Conservation (phyloP, 768 basidiomycete genomes). For the Tylopilus felleus region DNA sequence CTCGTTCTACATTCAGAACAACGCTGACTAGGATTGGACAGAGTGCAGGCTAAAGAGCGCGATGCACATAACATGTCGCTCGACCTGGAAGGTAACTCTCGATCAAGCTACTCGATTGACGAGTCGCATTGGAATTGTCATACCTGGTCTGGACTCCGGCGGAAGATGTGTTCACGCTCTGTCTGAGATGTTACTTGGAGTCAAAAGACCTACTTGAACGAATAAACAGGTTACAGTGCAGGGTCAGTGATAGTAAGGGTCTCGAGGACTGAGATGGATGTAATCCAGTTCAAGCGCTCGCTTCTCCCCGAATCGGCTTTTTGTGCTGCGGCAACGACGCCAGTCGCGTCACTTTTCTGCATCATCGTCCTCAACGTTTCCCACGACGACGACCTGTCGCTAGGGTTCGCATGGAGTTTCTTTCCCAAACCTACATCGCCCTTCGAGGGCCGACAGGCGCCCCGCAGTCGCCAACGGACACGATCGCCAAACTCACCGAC, state of each 20-base stretch:
- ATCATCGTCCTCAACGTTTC: background rate
- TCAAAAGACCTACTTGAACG: too few species aligned
- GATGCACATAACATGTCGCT: too few species aligned
- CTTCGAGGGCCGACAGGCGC: constrained; percentile 80
- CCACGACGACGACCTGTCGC: constrained; percentile 1
- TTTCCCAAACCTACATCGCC: constrained; percentile 82
- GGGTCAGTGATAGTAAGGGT: too few species aligned
- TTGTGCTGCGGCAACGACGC: background rate
- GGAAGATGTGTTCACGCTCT: too few species aligned
- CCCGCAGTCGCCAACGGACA: constrained; percentile 80
- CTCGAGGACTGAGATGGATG: too few species aligned
- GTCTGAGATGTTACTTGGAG: too few species aligned
- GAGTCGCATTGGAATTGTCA: background rate
- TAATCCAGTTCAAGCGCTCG: too few species aligned
- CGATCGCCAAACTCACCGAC: constrained; percentile 85
- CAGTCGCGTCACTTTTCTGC: constrained; percentile 6
- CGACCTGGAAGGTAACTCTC: background rate
- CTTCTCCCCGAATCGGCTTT: too few species aligned
- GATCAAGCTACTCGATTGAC: background rate
- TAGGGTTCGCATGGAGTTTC: constrained; percentile 62
- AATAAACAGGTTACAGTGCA: too few species aligned
- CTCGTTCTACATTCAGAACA: background rate
- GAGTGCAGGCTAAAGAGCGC: too few species aligned
- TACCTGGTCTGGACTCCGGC: background rate
- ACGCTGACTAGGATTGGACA: too few species aligned